Base-by-base conservation (phyloP, 495 filamentous ascomycete species). In the Evernia prunastri region DNA sequence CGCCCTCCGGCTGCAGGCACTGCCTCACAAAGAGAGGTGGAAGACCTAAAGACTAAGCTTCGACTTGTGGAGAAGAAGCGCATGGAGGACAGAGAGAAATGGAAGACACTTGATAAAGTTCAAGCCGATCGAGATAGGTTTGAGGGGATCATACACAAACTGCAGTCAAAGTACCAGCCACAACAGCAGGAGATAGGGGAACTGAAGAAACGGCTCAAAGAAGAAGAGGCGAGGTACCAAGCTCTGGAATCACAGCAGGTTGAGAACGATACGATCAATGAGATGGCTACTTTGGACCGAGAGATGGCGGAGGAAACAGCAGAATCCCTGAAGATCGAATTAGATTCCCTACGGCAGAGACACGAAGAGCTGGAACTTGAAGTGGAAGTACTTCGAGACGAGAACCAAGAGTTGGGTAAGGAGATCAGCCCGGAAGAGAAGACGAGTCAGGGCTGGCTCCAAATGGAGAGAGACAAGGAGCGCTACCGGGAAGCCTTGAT, bases 281-380 rank as follows among this genome's bases (percentile, higher is more conserved):
- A 98, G 77, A 87, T 96, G 77, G 90, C 90, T 23, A 87, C 88
- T 0, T 77, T 98, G 25, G 94, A 98, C 71, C 82, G 91, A 20
- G 93, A 97, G 74, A 96, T 97, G 91, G 95, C 94, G 3, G 93
- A 97, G 73, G 93, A 97, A 71, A 89, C 85, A 42, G 87, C 89
- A 9, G 94, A 97, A 66, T 82, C 84, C 23, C 79, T 87, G 39
- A 92, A 89, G 71, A 81, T 83, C 3, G 94, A 97, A 73, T 79
- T 92, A 25, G 89, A 96, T n/a, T 78, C 83, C 7, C 74, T 96
- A 53, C 87, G 88, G 67, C 74, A 80, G 36, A 90, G 85, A 68
- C 76, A 84, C 9, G 91, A 97, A 71, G 94, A 97, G 73, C 78
- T 95, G 3, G 83, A 93, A 69, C 77, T 96, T 45, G 95, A 98